These are phyloP conservation scores for Eragrostis nindensis DNA, from an alignment of 176 grass and related monocot genomes.

Conservation along the genomic window DNA sequence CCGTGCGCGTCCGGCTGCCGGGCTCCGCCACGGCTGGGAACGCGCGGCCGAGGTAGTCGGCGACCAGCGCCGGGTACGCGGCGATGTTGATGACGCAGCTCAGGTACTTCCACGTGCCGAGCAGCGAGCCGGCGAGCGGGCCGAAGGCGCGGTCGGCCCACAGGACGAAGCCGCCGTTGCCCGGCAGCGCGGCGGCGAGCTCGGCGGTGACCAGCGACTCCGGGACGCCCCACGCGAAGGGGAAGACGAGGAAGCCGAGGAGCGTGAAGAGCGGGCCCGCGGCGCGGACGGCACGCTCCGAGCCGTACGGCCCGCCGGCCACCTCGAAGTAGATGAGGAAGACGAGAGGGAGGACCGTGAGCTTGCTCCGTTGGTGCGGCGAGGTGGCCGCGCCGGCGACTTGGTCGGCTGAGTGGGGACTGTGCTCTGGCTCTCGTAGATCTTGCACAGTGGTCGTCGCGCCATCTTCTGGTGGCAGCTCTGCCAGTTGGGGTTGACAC, in stretches of 20 bases:
- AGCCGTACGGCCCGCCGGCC: constrained; percentile 52
- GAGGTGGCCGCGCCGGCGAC: not conserved
- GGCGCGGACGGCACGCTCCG: constrained; percentile 36
- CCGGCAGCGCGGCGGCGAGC: constrained; percentile 44
- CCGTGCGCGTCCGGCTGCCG: constrained; percentile 18
- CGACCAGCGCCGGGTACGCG: constrained; percentile 41
- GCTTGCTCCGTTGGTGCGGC: not conserved
- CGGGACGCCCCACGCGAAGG: constrained; percentile 52
- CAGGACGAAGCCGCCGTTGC: constrained; percentile 53
- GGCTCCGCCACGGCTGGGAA: constrained; percentile 18
- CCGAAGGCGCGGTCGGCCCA: constrained; percentile 58
- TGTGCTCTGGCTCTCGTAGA: not conserved
- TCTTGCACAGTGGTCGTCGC: not conserved
- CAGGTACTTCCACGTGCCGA: constrained; percentile 61
- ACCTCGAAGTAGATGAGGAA: constrained; percentile 66
- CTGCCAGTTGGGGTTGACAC: not conserved
- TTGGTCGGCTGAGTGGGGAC: not conserved
- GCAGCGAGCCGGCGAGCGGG: constrained; percentile 48
- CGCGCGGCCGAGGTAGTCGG: constrained; percentile 45
- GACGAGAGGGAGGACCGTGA: constrained; percentile 44
- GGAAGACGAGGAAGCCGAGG: constrained; percentile 51
- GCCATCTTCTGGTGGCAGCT: not conserved
- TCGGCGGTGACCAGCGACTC: constrained; percentile 55
- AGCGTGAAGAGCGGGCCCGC: constrained; percentile 53
- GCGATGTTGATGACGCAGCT: constrained; percentile 59